Evolutionary conservation across 2,329 filamentous ascomycete species (phyloP), one percentile per base, ranked within the genome.

Genomic region (Aspergillus aculeatinus): DNA sequence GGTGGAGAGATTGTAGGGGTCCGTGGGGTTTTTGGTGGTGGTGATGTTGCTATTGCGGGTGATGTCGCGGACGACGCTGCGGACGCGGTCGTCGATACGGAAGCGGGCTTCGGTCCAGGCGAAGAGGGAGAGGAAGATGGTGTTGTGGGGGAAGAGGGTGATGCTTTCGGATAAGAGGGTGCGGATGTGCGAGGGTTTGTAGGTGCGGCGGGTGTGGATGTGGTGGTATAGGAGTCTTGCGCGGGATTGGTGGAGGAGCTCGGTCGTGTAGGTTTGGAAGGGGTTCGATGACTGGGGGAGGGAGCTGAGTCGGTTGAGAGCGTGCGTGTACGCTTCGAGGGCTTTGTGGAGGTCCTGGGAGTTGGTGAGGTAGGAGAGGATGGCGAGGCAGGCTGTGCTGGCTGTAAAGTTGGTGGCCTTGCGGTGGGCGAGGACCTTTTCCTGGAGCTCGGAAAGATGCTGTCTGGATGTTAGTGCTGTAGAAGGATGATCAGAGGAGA

Each of bases 11-110:
- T 35, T 19, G 78, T 76, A 0, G 79, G 75, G 12, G 86, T 62
- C 6, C 74, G 65, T 14, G 68, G 12, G 33, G 3, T 44, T 65
- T 67, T 59, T 27, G 59, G 21, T 21, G 59, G 51, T 61, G 49
- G 35, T 51, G 23, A 68, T 65, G 19, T 63, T 67, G 33, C 1
- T 44, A 70, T 68, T 16, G 54, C 25, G 6, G 23, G 65, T 61
- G n/a, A 71, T 62, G 35, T 77, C 72, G 21, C 82, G 76, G 11
- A 93, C 78, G 9, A 90, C 76, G 5, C 83, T 80, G n/a, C 90
- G 86, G 21, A 96, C 85, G 19, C 91, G 89, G 66, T 96, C 90
- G 62, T 92, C 85, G 57, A 95, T 83, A 25, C 88, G 84, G 48
- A 91, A 85, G 7, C 88, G 85, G 2, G 86, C 81, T 70, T 94